Percentiles rank a stretch among this genome's conserved stretches.
Evolutionary conservation across 1,139 yeast species (phyloP).

Genomic region (Scheffersomyces parashehatae): DNA sequence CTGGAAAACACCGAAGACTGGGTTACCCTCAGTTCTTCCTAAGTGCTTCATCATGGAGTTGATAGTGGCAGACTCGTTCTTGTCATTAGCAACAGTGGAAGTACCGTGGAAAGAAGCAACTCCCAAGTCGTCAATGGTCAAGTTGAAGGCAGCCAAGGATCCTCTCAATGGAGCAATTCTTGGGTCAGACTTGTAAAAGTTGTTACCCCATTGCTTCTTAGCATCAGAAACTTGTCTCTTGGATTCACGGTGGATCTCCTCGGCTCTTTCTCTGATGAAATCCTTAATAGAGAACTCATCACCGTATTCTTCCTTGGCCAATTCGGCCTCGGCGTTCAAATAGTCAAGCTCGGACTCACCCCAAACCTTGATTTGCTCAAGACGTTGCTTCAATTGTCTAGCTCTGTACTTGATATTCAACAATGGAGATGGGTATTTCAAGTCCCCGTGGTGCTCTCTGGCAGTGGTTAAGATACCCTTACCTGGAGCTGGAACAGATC

Average conservation of each 20-base stretch:
- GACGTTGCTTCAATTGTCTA: slow-evolving; percentile 83
- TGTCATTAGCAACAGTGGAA: slow-evolving; percentile 95
- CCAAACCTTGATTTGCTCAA: slow-evolving; percentile 79
- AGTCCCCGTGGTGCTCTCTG: slow-evolving; percentile 83
- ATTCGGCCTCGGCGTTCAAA: slow-evolving; percentile 48
- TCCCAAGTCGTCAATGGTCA: slow-evolving; percentile 91
- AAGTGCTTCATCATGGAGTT: slow-evolving; percentile 91
- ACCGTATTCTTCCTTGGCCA: slow-evolving; percentile 70
- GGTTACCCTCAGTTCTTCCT: slow-evolving; percentile 97
- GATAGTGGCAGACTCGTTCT: slow-evolving; percentile 92
- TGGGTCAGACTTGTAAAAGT: slow-evolving; percentile 87
- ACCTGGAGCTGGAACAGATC: slow-evolving; percentile 99
- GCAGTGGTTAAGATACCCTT: slow-evolving; percentile 98
- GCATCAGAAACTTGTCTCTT: slow-evolving; percentile 84
- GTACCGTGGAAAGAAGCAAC: slow-evolving; percentile 99
- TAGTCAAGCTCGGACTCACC: slow-evolving; percentile 73
- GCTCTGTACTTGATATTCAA: slow-evolving; percentile 91
- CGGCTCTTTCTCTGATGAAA: slow-evolving; percentile 80
- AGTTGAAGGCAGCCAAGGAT: slow-evolving; percentile 88
- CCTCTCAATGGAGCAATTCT: slow-evolving; percentile 97
- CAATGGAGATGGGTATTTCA: slow-evolving; percentile 79
- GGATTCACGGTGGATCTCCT: slow-evolving; percentile 85
- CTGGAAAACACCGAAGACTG: slow-evolving; percentile 97
- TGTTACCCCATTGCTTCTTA: slow-evolving; percentile 93
- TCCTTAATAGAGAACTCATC: slow-evolving; percentile 49